Conservation (phyloP, 306 rosid species). For the Glycine tomentella region DNA sequence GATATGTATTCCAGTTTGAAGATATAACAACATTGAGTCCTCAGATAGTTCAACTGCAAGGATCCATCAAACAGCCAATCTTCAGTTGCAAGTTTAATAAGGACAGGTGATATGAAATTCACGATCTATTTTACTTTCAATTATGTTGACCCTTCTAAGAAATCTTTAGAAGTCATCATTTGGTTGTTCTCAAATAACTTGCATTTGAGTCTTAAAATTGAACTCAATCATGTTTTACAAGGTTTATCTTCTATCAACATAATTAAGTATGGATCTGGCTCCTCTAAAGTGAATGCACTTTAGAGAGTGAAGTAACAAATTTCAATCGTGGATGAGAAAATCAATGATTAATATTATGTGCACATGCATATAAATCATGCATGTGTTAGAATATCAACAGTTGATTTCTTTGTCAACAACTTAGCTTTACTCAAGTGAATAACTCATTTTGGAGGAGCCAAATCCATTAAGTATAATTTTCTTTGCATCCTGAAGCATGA, state of each 20-base stretch:
- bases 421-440: background rate
- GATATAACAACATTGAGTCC: conserved; percentile 80
- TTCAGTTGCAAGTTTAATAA: conserved; percentile 90
- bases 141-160: background rate
- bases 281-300: background rate
- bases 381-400: background rate
- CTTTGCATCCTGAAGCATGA: conserved; percentile 22
- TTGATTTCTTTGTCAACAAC: background rate
- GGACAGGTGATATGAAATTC: conserved; percentile 76
- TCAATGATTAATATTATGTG: background rate
- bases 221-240: background rate
- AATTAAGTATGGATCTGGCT: background rate
- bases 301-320: background rate
- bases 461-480: background rate
- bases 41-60: conserved; percentile 87
- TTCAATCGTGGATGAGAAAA: background rate
- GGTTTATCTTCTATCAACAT: background rate
- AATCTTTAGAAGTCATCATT: background rate
- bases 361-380: background rate
- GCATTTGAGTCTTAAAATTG: conserved; percentile 22
- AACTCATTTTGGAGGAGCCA: background rate
- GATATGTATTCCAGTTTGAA: conserved; percentile 90
- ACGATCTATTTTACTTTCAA: conserved; percentile 23
- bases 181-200: conserved; percentile 19
- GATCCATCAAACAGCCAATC: conserved; percentile 85